phyloP scores from a whole-genome alignment of 2,329 filamentous ascomycete genomes.

The Sporothrix sp. region DNA sequence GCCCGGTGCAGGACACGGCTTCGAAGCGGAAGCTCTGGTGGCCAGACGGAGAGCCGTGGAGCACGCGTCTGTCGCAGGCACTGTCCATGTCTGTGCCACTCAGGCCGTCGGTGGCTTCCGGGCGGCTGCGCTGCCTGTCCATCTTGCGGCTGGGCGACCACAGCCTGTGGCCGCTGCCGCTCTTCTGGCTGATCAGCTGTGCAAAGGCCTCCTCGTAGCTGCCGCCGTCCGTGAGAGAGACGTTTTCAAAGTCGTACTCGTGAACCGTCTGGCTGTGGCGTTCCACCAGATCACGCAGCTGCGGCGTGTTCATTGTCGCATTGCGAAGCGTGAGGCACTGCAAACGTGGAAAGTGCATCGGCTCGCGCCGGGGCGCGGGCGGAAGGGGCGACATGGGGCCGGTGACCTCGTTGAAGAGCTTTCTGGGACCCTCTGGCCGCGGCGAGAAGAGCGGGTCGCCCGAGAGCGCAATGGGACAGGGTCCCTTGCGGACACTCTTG shows the following conservation, averaged over 20 bases:
- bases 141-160: constrained; percentile 30
- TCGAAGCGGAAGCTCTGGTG: constrained; percentile 21
- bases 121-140: constrained; percentile 25
- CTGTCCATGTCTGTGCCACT: not conserved
- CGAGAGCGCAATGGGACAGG: constrained; percentile 61
- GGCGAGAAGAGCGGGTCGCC: constrained; percentile 60
- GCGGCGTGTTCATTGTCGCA: constrained; percentile 57
- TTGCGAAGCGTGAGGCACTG: constrained; percentile 64
- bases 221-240: constrained; percentile 56
- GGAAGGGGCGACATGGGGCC: constrained; percentile 55
- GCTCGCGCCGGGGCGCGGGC: constrained; percentile 37
- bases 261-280: constrained; percentile 57
- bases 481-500: constrained; percentile 43
- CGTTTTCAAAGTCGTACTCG: constrained; percentile 73
- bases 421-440: constrained; percentile 41
- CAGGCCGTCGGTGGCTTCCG: not conserved
- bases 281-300: constrained; percentile 60
- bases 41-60: not conserved
- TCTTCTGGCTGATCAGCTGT: constrained; percentile 47
- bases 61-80: no score
- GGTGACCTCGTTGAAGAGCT: constrained; percentile 56
- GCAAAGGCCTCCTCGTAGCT: constrained; percentile 77
- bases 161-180: constrained; percentile 29
- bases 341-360: constrained; percentile 58
- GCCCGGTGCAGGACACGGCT: constrained; percentile 14